Evolutionary conservation across 805 yeast species (phyloP), one percentile per base, ranked within the genome.

Genomic region (Yarrowia sp.): DNA sequence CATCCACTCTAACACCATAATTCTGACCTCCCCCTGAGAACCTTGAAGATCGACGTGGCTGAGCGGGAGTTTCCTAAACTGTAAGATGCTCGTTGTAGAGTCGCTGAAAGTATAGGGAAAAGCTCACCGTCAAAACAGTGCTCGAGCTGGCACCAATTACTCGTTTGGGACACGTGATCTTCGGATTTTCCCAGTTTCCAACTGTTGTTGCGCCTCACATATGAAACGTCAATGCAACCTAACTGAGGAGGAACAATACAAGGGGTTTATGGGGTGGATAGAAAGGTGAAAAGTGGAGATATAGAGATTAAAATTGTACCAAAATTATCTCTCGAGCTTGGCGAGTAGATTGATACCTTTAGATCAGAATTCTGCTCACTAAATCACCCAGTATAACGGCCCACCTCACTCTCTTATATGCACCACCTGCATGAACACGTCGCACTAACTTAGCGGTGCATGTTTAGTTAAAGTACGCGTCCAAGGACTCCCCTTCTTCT

Each of bases 391-490:
- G 36, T 3, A 26, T 7, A 14, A 5, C 4, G 11, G 2, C 36
- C n/a, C n/a, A 10, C 36, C 15, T 5, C 0, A 5, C 32, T 26
- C 32, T 26, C 32, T 26, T 26, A 5, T 26, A 26, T 38, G 40
- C 40, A 10, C 40, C 40, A 11, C 40, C 5, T 58, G 50, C 65
- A 43, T 58, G 65, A 38, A 58, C 65, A 58, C 65, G 65, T 58
- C 65, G 61, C 46, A 22, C 48, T 26, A 48, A 46, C 58, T 53
- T 38, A 14, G n/a, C 15, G 5, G 32, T 52, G 43, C 43, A 52
- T 16, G 14, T 9, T 5, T 15, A 61, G 50, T 14, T 36, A 61
- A 46, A n/a, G 19, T 46, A 63, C 64, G 40, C 67, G 67, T 36
- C 19, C 32, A 38, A 38, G 12, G 5, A 10, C 12, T 22, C 19